phyloP scores from a whole-genome alignment of 1,284 basidiomycete genomes.

The Xerocomus minutiporus region DNA sequence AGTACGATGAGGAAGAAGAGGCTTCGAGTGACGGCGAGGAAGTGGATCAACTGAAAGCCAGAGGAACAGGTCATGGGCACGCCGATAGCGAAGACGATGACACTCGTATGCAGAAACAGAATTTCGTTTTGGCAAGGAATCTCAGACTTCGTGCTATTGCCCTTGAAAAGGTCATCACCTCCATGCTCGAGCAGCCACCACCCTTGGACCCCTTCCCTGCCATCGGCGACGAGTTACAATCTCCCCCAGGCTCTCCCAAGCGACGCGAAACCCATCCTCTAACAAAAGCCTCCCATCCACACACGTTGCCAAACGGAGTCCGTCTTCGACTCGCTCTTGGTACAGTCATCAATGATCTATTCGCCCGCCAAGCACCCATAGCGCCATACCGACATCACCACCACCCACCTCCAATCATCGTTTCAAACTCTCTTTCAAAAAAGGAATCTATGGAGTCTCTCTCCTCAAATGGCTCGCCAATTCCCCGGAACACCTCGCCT shows the following conservation, averaged over 20 bases:
- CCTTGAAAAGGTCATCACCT: conserved; percentile 71
- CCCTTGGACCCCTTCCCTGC: conserved; percentile 42
- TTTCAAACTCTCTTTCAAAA: conserved; percentile 26
- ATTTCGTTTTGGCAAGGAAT: conserved; percentile 54
- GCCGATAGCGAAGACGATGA: conserved; percentile 58
- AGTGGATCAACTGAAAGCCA: conserved; percentile 45
- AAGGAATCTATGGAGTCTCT: conserved; percentile 19
- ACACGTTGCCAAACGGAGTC: conserved; percentile 74
- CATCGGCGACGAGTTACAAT: conserved; percentile 45
- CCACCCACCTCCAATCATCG: conserved; percentile 32
- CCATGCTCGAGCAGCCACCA: conserved; percentile 75
- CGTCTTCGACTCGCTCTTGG: conserved; percentile 66
- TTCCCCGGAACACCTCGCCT: conserved; percentile 20
- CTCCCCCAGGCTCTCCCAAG: conserved; percentile 50
- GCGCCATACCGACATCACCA: conserved; percentile 46
- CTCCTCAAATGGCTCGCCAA: conserved; percentile 25
- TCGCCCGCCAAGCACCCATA: conserved; percentile 62
- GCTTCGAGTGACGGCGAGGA: conserved; percentile 62
- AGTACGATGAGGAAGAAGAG: conserved; percentile 69
- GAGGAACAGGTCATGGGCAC: conserved; percentile 48
- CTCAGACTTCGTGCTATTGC: conserved; percentile 69
- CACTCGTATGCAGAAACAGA: conserved; percentile 49
- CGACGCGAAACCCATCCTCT: conserved; percentile 22
- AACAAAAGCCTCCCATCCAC: conserved; percentile 40
- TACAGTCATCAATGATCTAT: conserved; percentile 73